These are phyloP conservation scores for Apodospora peruviana DNA, from an alignment of 495 filamentous ascomycete species.

Conservation along the genomic window DNA sequence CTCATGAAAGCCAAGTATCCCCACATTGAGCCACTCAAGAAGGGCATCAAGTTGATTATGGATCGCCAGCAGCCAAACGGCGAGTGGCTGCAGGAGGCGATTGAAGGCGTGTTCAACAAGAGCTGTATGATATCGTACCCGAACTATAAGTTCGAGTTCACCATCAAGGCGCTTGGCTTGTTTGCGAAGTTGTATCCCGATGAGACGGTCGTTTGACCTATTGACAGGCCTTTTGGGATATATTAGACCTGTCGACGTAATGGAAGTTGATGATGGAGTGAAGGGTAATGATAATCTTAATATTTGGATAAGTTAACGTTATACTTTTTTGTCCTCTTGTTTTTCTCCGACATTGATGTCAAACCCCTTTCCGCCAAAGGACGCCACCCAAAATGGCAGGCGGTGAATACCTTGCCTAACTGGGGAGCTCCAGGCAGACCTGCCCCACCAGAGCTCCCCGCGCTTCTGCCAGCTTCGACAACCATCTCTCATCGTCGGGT, in stretches of 20 bases:
- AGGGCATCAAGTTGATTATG: constrained; percentile 78
- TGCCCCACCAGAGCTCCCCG: constrained; percentile 1
- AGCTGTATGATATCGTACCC: constrained; percentile 99
- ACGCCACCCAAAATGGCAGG: constrained; percentile 1
- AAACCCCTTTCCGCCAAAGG: neutral
- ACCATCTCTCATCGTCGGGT: constrained; percentile 11
- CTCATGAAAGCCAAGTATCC: constrained; percentile 84
- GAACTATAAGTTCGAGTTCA: constrained; percentile 97
- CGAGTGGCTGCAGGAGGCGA: constrained; percentile 91
- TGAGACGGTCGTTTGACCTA: constrained; percentile 37
- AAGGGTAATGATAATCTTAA: constrained; percentile 10
- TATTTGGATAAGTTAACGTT: neutral
- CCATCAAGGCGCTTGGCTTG: constrained; percentile 88
- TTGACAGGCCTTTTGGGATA: no score
- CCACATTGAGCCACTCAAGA: constrained; percentile 63
- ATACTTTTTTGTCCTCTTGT: neutral
- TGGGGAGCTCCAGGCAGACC: neutral
- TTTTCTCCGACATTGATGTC: neutral
- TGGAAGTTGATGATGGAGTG: neutral
- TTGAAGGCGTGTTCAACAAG: constrained; percentile 98
- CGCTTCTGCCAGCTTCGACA: constrained; percentile 6
- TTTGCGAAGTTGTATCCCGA: constrained; percentile 74
- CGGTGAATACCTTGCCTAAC: constrained; percentile 5
- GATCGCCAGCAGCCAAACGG: constrained; percentile 77
- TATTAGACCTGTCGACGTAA: neutral